These are phyloP conservation scores for Aplosporella prunicola DNA, from an alignment of 2,329 filamentous ascomycete species.

Conservation along the genomic window DNA sequence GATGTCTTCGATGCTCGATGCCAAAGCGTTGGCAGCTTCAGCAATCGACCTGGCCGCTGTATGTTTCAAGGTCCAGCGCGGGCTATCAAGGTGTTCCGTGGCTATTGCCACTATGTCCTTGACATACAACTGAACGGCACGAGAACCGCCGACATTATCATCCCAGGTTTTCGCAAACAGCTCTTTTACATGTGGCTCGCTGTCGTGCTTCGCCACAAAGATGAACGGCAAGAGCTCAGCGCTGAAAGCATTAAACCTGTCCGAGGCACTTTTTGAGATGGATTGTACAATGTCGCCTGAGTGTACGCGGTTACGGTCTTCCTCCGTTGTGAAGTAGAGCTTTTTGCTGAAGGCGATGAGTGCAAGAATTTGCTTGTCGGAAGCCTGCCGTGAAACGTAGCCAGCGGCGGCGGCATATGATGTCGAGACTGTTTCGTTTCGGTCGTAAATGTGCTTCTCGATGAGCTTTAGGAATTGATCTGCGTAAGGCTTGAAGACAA, in stretches of 20 bases:
- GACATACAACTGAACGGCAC: conserved; percentile 75
- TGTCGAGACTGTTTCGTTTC: conserved; percentile 86
- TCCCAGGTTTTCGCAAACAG: conserved; percentile 81
- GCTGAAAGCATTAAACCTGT: conserved; percentile 73
- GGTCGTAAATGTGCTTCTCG: conserved; percentile 74
- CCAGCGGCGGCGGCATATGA: conserved; percentile 81
- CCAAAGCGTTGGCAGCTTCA: conserved; percentile 45
- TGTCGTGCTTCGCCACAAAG: conserved; percentile 80
- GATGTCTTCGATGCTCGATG: conserved; percentile 44
- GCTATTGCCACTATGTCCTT: conserved; percentile 68
- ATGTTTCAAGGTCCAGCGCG: conserved; percentile 86
- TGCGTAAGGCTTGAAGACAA: conserved; percentile 65
- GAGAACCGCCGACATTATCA: conserved; percentile 77
- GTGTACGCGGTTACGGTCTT: conserved; percentile 63
- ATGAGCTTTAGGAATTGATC: conserved; percentile 67
- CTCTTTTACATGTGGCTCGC: conserved; percentile 66
- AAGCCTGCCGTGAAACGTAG: conserved; percentile 64
- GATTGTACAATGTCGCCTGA: conserved; percentile 76
- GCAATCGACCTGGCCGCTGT: conserved; percentile 74
- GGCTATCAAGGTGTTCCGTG: conserved; percentile 59
- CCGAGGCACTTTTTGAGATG: conserved; percentile 76
- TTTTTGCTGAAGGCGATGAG: conserved; percentile 49
- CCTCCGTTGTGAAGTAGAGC: conserved; percentile 74
- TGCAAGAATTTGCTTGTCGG: conserved; percentile 47
- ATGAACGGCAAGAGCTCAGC: conserved; percentile 71